These are phyloP conservation scores for Trichoderma sp. DNA, from an alignment of 2,329 filamentous ascomycete genomes.

Conservation along the genomic window DNA sequence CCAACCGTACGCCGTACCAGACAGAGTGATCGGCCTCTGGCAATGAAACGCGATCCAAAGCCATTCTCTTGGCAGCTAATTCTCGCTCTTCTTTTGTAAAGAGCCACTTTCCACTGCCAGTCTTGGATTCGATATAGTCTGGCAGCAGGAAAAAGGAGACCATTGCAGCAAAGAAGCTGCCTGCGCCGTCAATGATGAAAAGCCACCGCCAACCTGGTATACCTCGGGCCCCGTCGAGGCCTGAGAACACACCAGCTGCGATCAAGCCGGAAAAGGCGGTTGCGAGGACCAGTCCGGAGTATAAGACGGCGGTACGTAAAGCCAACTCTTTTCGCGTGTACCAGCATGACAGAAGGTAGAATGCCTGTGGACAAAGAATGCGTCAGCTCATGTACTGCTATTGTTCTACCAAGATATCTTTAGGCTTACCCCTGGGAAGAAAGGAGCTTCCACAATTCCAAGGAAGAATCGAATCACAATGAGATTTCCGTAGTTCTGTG, in stretches of 20 bases:
- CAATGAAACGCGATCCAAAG: slow-evolving; percentile 32
- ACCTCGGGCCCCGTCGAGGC: slow-evolving; percentile 49
- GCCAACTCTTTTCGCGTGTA: slow-evolving; percentile 69
- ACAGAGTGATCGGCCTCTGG: slow-evolving; percentile 28
- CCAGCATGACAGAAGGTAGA: slow-evolving; percentile 52
- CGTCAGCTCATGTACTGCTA: neutral
- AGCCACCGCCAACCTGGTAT: slow-evolving; percentile 66
- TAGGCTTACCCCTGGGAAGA: slow-evolving; percentile 48
- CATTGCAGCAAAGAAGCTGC: slow-evolving; percentile 39
- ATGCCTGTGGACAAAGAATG: slow-evolving; percentile 35
- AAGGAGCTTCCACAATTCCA: slow-evolving; percentile 53
- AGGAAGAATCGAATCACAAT: slow-evolving; percentile 53
- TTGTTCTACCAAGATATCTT: too few relatives aligned
- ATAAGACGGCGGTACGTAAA: slow-evolving; percentile 61
- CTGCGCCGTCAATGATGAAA: slow-evolving; percentile 68
- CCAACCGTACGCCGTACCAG: slow-evolving; percentile 40
- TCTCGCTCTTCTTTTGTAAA: slow-evolving; percentile 42
- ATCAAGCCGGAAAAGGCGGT: slow-evolving; percentile 69
- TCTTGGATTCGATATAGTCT: slow-evolving; percentile 48
- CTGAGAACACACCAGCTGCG: slow-evolving; percentile 60
- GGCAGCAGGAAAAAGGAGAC: slow-evolving; percentile 41
- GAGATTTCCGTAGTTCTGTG: slow-evolving; percentile 54
- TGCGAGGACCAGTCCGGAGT: slow-evolving; percentile 66
- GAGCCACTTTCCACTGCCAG: slow-evolving; percentile 37
- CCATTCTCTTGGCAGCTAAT: slow-evolving; percentile 30